Percentiles rank a stretch among this genome's conserved stretches.
phyloP scores from a whole-genome alignment of 1,139 yeast genomes.

The Pichia sp. region DNA sequence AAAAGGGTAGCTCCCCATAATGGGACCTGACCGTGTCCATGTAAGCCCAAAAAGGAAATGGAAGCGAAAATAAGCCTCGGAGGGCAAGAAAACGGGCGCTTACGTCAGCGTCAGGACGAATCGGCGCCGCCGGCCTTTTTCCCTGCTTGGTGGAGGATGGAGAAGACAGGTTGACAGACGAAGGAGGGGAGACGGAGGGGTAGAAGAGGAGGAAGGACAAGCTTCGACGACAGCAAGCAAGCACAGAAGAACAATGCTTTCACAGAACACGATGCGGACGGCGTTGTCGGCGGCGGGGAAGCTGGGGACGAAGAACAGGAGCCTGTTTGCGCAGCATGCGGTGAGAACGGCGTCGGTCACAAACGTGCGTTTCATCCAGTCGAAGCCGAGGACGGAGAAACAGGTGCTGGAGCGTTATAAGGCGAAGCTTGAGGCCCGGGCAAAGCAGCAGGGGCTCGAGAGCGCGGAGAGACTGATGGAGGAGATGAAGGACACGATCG shows the following conservation, averaged over 20 bases:
- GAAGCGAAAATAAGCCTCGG: too few species aligned
- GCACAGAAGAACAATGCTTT: neutral
- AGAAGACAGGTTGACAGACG: too few species aligned
- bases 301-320: neutral
- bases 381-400: conserved; percentile 37
- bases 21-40: neutral
- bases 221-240: neutral
- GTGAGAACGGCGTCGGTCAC: conserved; percentile 25
- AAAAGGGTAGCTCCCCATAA: neutral
- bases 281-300: neutral
- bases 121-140: neutral
- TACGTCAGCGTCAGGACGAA: neutral
- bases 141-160: too few species aligned
- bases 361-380: conserved; percentile 33
- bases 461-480: conserved; percentile 60
- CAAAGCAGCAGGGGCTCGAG: conserved; percentile 43
- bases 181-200: too few species aligned
- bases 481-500: conserved; percentile 59
- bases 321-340: conserved; percentile 2
- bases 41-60: neutral
- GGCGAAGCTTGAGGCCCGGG: conserved; percentile 44
- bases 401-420: conserved; percentile 39
- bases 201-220: too few species aligned
- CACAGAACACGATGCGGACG: neutral
- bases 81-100: neutral